phyloP scores from a whole-genome alignment of 1,284 basidiomycete species.

The Erythrobasidium hasegawianum region DNA sequence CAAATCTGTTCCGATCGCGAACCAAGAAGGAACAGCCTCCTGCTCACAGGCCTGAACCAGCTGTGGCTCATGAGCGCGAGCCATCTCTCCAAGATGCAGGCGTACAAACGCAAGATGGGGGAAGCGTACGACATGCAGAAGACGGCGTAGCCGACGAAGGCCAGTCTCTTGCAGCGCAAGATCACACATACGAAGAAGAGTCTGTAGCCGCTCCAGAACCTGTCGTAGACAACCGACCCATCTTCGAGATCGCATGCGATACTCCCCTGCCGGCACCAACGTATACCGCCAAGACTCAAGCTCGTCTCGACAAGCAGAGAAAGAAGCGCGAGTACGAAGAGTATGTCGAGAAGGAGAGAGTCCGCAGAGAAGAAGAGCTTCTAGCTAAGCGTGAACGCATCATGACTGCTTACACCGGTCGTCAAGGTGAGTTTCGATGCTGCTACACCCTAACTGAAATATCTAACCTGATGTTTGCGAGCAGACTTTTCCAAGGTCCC shows the following conservation, averaged over 20 bases:
- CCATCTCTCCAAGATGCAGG: background rate
- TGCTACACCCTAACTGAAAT: no score
- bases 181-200: conserved; percentile 3
- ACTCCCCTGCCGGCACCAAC: conserved; percentile 21
- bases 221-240: conserved; percentile 23
- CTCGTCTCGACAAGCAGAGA: conserved; percentile 18
- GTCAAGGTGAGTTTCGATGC: conserved; percentile 29
- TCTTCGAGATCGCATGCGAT: conserved; percentile 14
- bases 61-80: background rate
- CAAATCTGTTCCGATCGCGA: conserved; percentile 18
- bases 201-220: conserved; percentile 6
- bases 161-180: background rate
- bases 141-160: background rate
- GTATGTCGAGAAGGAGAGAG: conserved; percentile 19
- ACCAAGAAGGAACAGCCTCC: conserved; percentile 11
- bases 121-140: background rate
- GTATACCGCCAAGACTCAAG: conserved; percentile 30
- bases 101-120: conserved; percentile 4
- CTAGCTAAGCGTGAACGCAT: conserved; percentile 26
- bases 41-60: background rate
- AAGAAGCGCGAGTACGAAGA: conserved; percentile 34
- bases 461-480: background rate
- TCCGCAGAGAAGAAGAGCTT: conserved; percentile 19
- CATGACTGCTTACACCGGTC: conserved; percentile 29
- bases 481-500: conserved; percentile 32